A percentile compares a stretch with the other conserved stretches of the same genome.
These are phyloP conservation scores for Rutstroemia sp. DNA, from an alignment of 2,329 filamentous ascomycete species.

Conservation along the genomic window DNA sequence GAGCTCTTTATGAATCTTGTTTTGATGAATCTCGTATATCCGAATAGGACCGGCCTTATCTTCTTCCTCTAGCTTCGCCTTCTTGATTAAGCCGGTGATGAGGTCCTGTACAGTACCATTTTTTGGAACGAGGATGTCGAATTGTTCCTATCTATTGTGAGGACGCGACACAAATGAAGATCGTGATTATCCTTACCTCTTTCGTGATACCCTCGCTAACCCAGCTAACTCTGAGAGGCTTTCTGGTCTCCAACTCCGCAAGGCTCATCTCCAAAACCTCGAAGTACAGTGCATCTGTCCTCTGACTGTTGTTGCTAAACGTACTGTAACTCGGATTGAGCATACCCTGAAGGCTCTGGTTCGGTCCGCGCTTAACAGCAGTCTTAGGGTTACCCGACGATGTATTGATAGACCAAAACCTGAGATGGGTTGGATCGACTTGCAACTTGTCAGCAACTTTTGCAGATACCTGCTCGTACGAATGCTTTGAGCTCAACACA, in stretches of 20 bases:
- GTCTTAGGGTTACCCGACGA: conserved; percentile 70
- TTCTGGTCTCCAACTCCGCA: conserved; percentile 88
- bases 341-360: conserved; percentile 68
- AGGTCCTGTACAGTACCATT: conserved; percentile 75
- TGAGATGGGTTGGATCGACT: conserved; percentile 77
- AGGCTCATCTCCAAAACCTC: conserved; percentile 93
- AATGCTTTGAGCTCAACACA: conserved; percentile 78
- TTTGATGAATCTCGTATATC: conserved; percentile 74
- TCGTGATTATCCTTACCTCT: conserved; percentile 52
- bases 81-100: conserved; percentile 68
- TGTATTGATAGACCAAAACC: conserved; percentile 81
- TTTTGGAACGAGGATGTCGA: conserved; percentile 82
- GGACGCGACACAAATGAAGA: conserved; percentile 18
- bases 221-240: conserved; percentile 74
- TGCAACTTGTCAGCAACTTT: conserved; percentile 73
- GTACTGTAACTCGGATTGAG: conserved; percentile 67
- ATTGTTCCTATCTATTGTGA: conserved; percentile 51
- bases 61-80: conserved; percentile 72
- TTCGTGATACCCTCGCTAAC: conserved; percentile 86
- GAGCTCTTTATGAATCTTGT: conserved; percentile 79
- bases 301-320: conserved; percentile 63
- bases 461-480: conserved; percentile 78
- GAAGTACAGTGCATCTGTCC: conserved; percentile 76
- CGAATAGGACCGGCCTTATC: conserved; percentile 60
- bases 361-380: conserved; percentile 62